Evolutionary conservation across 164 flowering plant species (phyloP), one percentile per base, ranked within the genome.

Genomic region (Umbellularia californica): DNA sequence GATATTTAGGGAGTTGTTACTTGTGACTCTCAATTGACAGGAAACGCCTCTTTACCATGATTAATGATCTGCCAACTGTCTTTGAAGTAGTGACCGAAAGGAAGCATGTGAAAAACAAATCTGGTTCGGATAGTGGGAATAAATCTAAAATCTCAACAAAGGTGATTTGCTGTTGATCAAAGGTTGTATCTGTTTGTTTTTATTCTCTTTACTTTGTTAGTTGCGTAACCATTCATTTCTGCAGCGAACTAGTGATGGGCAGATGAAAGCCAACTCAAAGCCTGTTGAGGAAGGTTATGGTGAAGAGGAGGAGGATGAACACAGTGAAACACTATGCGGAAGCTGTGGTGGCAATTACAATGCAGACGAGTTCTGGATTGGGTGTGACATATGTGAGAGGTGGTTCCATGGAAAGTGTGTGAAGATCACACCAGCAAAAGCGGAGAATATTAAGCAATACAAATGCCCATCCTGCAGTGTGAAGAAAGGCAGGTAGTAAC

Each of bases 381-480:
- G 93, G 64, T 92, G 98, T 72, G 98, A 94, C 77, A 80, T 90
- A 13, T 94, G 98, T 51, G 98, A 94, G 82, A 84, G 85, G 79
- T 94, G 97, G 97, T 94, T 66, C 80, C 98, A 94, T 65, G 98
- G 97, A 9, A 94, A 94, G 70, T 94, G 98, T 62, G 98, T 94
- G 83, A 92, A 90, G 87, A 94, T 94, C 75, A 94, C 97, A 22
- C 98, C 97, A 28, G 96, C 96, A 14, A 94, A 91, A 82, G 97
- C 98, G 2, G 95, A 89, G 85, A 90, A 70, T 65, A 94, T 94
- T 72, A 92, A 92, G 87, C 98, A 94, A 77, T 92, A 94, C 83
- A 94, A 92, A 77, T 92, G 98, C 85, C 98, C 98, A 23, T 87
- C 94, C 68, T 92, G 98, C 89, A 86, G 86, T 86, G n/a, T 86